These are phyloP conservation scores for Cenchrus americanus DNA, from an alignment of 176 grass and related monocot genomes.

Conservation along the genomic window DNA sequence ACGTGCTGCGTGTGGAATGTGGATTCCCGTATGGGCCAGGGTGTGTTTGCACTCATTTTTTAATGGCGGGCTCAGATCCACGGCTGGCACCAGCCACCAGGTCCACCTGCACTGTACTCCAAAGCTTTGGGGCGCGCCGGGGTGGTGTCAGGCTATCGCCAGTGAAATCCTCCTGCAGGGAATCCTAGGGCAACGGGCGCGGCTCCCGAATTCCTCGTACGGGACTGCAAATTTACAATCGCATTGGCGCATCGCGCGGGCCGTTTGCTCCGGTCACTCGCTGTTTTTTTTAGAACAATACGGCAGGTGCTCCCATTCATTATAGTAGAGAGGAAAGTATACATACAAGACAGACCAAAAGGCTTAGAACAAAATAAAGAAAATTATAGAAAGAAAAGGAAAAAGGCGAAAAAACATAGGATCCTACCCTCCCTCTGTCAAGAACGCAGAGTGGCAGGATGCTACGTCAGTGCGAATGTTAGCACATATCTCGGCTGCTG, in stretches of 20 bases:
- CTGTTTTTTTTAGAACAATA: no score
- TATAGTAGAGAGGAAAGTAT: no score
- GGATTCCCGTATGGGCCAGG: constrained; percentile 41
- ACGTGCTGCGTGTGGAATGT: constrained; percentile 18
- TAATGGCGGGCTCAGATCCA: not conserved
- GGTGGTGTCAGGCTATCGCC: constrained; percentile 2
- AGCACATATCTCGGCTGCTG: no score
- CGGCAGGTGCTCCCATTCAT: no score
- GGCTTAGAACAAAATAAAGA: no score
- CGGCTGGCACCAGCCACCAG: constrained; percentile 23
- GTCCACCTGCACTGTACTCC: not conserved
- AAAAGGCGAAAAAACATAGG: no score
- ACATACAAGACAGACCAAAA: no score
- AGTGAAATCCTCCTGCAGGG: constrained; percentile 5
- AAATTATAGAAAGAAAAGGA: no score
- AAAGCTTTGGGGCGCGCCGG: not conserved
- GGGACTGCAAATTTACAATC: not conserved
- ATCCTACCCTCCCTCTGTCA: no score
- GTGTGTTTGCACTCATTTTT: constrained; percentile 13
- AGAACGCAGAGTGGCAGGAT: no score
- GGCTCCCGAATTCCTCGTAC: not conserved
- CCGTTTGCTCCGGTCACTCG: not conserved
- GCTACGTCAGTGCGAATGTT: no score
- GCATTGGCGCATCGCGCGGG: not conserved
- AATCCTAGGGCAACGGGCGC: constrained; percentile 26